Percentiles rank a stretch among this genome's conserved stretches.
Conservation (phyloP, 2,329 filamentous ascomycete genomes). For the Pseudofabraea citricarpa region DNA sequence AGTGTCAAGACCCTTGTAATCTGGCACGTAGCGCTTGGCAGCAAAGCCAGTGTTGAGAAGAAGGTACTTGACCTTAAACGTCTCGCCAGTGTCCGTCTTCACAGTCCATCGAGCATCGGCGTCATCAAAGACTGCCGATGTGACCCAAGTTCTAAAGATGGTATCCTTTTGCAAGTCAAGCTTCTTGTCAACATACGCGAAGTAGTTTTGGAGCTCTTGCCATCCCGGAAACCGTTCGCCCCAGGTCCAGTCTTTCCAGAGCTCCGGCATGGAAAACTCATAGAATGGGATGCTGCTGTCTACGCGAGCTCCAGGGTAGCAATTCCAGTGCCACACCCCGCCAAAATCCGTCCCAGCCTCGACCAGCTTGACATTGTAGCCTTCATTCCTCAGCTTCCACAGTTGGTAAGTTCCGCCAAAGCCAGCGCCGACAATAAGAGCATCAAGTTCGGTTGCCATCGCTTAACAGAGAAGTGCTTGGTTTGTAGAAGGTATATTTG, state of each 20-base stretch:
- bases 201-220: slow-evolving; percentile 50
- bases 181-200: slow-evolving; percentile 45
- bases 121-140: slow-evolving; percentile 50
- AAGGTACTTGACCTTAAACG: slow-evolving; percentile 9
- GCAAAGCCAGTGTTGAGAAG: slow-evolving; percentile 14
- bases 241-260: slow-evolving; percentile 3
- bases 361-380: background rate
- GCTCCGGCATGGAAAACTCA: slow-evolving; percentile 7
- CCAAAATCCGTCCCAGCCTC: background rate
- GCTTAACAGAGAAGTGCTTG: no score
- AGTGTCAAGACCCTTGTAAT: slow-evolving; percentile 38
- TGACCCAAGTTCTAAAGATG: slow-evolving; percentile 49
- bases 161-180: slow-evolving; percentile 49
- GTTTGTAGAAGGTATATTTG: no score
- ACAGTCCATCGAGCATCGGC: slow-evolving; percentile 41
- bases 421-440: background rate
- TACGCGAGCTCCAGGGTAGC: slow-evolving; percentile 43
- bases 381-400: slow-evolving; percentile 1
- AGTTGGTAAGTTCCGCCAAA: slow-evolving; percentile 1
- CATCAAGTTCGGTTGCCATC: background rate
- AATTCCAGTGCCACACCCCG: slow-evolving; percentile 51
- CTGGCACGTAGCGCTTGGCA: slow-evolving; percentile 14
- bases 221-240: slow-evolving; percentile 46
- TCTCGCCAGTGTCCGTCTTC: slow-evolving; percentile 29
- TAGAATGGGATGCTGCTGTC: slow-evolving; percentile 8